Evolutionary conservation across 208 protist species (phyloP), one percentile per base, ranked within the genome.

Genomic region (Angomonas ambiguus): DNA sequence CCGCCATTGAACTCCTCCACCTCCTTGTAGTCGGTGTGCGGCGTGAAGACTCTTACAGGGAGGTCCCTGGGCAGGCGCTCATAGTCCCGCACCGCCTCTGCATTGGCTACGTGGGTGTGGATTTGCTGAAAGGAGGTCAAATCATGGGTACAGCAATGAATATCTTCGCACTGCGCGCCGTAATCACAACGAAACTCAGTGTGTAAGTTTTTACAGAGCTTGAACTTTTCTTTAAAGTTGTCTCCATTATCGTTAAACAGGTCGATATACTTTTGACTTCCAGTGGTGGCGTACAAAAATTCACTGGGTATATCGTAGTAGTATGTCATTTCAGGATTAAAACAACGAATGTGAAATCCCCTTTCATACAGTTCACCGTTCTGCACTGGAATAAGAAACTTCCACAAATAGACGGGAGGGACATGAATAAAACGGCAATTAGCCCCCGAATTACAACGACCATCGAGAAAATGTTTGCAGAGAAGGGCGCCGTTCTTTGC

Each of bases 301-400:
- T 88, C 73, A 70, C 83, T 88, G 0, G 78, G 83, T 32, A 93
- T 90, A n/a, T 76, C 75, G 62, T 83, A 93, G 75, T 90, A 93
- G 0, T 64, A 57, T n/a, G 74, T 78, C 79, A 90, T 88, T 51
- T 82, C 69, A 2, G 79, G 74, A 10, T 71, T 77, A 69, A 88
- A 93, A 67, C 83, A 90, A 48, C 78, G 83, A 49, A 93, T 68
- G 62, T 74, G 70, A 57, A 93, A 93, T 42, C 83, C 84, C 18
- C 56, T 51, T 32, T 82, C 65, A 62, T 85, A 93, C 31, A 80
- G 68, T 10, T 64, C 70, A 18, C 62, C 58, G 48, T 86, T 67
- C 18, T 81, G 74, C 20, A 74, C 58, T 3, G 75, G 80, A 30
- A 69, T 74, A 42, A 93, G 79, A 60, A 72, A 78, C 31, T 77